These are phyloP conservation scores for Biscogniauxia sp. DNA, from an alignment of 2,329 filamentous ascomycete genomes.

Conservation along the genomic window DNA sequence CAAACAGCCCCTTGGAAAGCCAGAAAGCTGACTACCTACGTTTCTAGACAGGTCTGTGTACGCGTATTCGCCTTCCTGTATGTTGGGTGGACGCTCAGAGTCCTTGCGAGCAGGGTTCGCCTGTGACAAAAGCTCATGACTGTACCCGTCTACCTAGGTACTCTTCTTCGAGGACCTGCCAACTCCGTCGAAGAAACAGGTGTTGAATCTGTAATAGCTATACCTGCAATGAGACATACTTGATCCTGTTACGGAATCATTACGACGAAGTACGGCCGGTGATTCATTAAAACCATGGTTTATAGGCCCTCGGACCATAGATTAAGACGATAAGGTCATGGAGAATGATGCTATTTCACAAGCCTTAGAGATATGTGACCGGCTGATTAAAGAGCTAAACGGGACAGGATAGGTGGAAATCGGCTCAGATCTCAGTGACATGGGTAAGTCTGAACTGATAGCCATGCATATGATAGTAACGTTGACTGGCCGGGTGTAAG, in stretches of 20 bases:
- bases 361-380: slow-evolving; percentile 3
- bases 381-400: slow-evolving; percentile 15
- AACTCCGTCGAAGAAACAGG: neutral
- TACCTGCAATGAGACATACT: neutral
- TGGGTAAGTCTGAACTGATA: slow-evolving; percentile 6
- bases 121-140: slow-evolving; percentile 8
- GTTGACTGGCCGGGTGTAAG: slow-evolving; percentile 11
- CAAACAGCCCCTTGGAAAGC: neutral
- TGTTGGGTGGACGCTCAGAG: slow-evolving; percentile 14
- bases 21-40: slow-evolving; percentile 34
- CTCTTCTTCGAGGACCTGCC: slow-evolving; percentile 5
- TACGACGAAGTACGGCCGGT: slow-evolving; percentile 1
- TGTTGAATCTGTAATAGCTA: neutral
- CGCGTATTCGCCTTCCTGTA: slow-evolving; percentile 7
- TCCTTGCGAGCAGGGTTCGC: slow-evolving; percentile 12
- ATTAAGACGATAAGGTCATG: neutral
- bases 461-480: slow-evolving; percentile 12
- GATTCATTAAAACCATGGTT: neutral
- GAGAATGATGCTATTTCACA: neutral
- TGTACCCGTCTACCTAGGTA: slow-evolving; percentile 9
- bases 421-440: slow-evolving; percentile 20
- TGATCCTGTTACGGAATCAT: neutral
- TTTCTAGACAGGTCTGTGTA: slow-evolving; percentile 6
- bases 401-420: slow-evolving; percentile 17
- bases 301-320: neutral